Evolutionary conservation across 139 green algal genomes (phyloP), one percentile per base, ranked within the genome.

Genomic region (Volvox africanus): DNA sequence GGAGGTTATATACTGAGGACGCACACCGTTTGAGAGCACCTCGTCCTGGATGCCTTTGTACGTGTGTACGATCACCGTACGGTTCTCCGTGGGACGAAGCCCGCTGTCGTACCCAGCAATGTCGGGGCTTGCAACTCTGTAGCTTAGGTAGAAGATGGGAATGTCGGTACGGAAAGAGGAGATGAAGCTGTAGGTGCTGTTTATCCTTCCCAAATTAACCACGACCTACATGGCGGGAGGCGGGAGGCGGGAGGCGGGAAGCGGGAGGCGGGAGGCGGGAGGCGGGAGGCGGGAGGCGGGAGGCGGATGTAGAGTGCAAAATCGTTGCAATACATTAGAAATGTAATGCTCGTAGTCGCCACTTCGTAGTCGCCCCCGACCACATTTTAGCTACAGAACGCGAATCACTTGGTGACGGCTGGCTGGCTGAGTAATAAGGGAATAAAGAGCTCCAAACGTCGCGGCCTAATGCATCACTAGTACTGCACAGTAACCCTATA

Each of bases 1-100:
- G 37, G 14, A 68, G 0, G 9, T 44, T 1, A 84, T 12, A 18
- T 71, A 62, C 12, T 13, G 36, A 3, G 80, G 80, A 21, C 26
- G 22, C 6, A 37, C 26, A 73, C 28, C 50, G 12, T 33, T 50
- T 21, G 50, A 37, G 20, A 24, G 17, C 17, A 20, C 2, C 80
- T 86, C 80, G 50, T 37, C 22, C 80, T 86, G 80, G 2, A 32
- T 44, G 22, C 80, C 80, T 28, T 86, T 71, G 80, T 86, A 86
- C 20, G 24, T 1, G 28, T 86, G 80, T 1, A 86, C 24, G 50
- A 73, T 14, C 22, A 86, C 80, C 1, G 3, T 62, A 1, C 11
- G 21, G 24, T 62, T 71, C 0, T 44, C 2, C 35, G 1, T 5
- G 13, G 24, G 13, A 5, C n/a, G 24, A 14, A 86, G 50, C 11